A percentile compares a stretch with the other conserved stretches of the same genome.
Evolutionary conservation across 1,284 basidiomycete species (phyloP).

Genomic region (Pseudozyma sp.): DNA sequence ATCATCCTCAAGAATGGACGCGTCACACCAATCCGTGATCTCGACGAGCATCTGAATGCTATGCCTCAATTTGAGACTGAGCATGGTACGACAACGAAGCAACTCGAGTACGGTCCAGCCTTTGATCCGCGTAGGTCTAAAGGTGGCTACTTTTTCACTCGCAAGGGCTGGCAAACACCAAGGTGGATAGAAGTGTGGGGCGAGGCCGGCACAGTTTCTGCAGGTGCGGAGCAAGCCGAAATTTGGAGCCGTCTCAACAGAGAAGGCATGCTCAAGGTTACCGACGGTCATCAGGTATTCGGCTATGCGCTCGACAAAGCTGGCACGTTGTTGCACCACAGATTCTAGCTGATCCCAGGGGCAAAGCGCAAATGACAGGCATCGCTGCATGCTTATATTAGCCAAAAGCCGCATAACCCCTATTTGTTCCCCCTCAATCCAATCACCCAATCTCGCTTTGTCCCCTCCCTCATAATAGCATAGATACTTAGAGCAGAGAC

Average conservation of each 20-base stretch:
- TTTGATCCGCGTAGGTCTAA: not conserved
- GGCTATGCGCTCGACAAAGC: slow-evolving; percentile 9
- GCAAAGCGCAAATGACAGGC: not conserved
- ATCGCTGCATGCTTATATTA: too few species aligned
- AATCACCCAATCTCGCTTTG: too few species aligned
- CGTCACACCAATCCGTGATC: too few species aligned
- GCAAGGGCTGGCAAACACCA: not conserved
- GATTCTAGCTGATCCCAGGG: not conserved
- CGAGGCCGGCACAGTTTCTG: not conserved
- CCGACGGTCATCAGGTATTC: not conserved
- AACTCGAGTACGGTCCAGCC: not conserved
- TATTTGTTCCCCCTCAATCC: too few species aligned
- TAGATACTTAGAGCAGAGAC: too few species aligned
- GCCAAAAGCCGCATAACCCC: too few species aligned
- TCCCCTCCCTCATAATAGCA: too few species aligned
- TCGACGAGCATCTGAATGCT: too few species aligned
- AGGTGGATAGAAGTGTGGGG: not conserved
- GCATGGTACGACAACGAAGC: not conserved
- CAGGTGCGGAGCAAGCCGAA: not conserved
- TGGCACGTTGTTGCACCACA: not conserved
- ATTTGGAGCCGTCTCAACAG: slow-evolving; percentile 6
- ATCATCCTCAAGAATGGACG: too few species aligned
- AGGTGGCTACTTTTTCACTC: too few species aligned
- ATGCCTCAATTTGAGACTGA: too few species aligned
- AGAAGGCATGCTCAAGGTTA: not conserved